Conservation (phyloP, 176 grass and related monocot species). For the Raddia guianensis region DNA sequence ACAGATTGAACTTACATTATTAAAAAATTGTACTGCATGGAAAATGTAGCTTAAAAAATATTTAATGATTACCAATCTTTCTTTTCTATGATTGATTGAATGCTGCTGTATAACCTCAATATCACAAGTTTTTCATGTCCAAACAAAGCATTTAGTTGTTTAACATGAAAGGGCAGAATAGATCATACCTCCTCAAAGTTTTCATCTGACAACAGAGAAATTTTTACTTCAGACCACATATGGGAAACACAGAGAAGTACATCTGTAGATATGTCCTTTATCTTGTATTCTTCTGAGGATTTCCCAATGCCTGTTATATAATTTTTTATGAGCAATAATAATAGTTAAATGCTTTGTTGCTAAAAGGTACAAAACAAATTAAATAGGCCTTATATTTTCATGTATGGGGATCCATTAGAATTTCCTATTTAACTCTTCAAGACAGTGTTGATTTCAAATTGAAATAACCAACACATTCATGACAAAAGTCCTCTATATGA, state of each 20-base stretch:
- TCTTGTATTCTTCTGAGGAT: conserved; percentile 66
- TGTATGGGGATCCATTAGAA: not conserved
- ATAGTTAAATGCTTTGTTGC: conserved; percentile 21
- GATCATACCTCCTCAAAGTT: conserved; percentile 80
- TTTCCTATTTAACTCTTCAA: conserved; percentile 25
- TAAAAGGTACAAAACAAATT: not conserved
- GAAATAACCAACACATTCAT: conserved; percentile 1
- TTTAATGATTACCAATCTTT: conserved; percentile 3
- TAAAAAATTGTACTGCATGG: not conserved
- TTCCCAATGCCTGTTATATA: conserved; percentile 63
- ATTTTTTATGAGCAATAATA: conserved; percentile 32
- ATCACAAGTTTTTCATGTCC: too few relatives aligned
- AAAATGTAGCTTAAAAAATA: not conserved
- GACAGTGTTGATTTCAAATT: not conserved
- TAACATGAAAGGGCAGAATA: conserved; percentile 14
- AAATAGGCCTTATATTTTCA: conserved; percentile 14
- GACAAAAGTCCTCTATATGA: not conserved
- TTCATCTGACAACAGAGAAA: conserved; percentile 73
- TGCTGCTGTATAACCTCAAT: not conserved
- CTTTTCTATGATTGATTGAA: conserved; percentile 9
- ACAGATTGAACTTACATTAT: conserved; percentile 11
- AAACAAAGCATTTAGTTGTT: too few relatives aligned
- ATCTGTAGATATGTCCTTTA: conserved; percentile 52
- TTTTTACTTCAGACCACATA: conserved; percentile 58
- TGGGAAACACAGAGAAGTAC: conserved; percentile 62